phyloP scores from a whole-genome alignment of 805 yeast genomes.

The Saccharomycopsis sp. region DNA sequence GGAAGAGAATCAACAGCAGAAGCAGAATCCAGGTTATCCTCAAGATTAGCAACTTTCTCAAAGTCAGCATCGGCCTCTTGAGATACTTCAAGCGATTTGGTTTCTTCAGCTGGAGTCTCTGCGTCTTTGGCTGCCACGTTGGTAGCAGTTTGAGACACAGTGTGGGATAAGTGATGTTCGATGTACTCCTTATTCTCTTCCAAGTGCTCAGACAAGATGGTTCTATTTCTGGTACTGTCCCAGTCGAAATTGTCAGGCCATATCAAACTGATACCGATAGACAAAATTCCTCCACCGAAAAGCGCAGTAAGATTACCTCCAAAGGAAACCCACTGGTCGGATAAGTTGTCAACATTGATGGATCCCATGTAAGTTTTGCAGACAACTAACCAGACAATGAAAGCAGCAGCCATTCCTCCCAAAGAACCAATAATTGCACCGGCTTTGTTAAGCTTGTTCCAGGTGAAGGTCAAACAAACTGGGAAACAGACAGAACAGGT shows the following conservation, averaged over 20 bases:
- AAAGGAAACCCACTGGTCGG: conserved; percentile 34
- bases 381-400: conserved; percentile 33
- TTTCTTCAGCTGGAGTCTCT: background rate
- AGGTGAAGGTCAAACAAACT: conserved; percentile 33
- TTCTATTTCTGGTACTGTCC: conserved; percentile 30
- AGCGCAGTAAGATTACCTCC: conserved; percentile 35
- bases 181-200: conserved; percentile 9
- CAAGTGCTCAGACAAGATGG: conserved; percentile 21
- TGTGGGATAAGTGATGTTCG: background rate
- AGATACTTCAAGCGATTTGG: background rate
- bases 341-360: conserved; percentile 29
- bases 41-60: background rate
- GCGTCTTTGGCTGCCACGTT: background rate
- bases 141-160: background rate
- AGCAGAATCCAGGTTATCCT: conserved; percentile 22
- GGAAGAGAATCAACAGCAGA: conserved; percentile 25
- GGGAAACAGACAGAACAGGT: conserved; percentile 37
- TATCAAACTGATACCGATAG: conserved; percentile 28
- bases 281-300: conserved; percentile 30
- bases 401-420: conserved; percentile 32
- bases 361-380: conserved; percentile 31
- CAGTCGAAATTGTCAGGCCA: conserved; percentile 36
- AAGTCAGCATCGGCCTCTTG: background rate
- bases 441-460: conserved; percentile 31
- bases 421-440: conserved; percentile 36